Base-by-base conservation (phyloP, 2,329 filamentous ascomycete genomes). In the Ascochyta viciae-villosae region DNA sequence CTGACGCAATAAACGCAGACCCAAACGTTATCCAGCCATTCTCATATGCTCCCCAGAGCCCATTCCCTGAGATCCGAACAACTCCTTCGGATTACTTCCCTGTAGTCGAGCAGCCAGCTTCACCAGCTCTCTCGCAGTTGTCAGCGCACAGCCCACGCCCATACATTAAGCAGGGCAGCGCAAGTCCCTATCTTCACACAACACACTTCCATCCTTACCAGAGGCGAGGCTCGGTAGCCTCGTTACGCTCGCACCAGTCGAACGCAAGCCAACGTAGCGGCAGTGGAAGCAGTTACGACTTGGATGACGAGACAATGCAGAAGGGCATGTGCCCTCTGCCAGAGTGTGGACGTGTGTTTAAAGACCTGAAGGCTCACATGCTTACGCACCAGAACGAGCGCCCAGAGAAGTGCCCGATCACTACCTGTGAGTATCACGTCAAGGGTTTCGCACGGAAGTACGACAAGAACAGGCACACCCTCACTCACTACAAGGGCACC, bases 381-480 rank as follows among this genome's bases (percentile, higher is more conserved):
- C 85, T 96, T 73, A 97, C 93, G 0, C 93, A 97, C 76, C 91
- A 95, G 77, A 89, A 87, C 55, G 92, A 96, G 79, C 84, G 93
- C 23, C 93, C 93, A 0, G 92, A 96, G 74, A 97, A 97, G 80
- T 97, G 93, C 78, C 93, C 93, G 1, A 96, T 96, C 65, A 83
- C 89, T 54, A 95, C 88, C 0, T 97, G 93, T 80, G 92, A 96
- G 70, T 97, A 96, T 77, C 89, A 96, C 80, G 81, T 85, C 71
- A 96, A 96, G 78, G 93, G 93, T 4, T 97, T 97, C 72, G 92
- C 93, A 10, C 85, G 93, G 67, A 96, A 96, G 78, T 97, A 97
- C 74, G 93, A 97, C 81, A 96, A 96, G 83, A 96, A 96, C 78
- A 83, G 93, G 40, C 93, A 97, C 76, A 96, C 92, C 5, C 78